phyloP scores from a whole-genome alignment of 306 rosid species.

The Benincasa hispida region DNA sequence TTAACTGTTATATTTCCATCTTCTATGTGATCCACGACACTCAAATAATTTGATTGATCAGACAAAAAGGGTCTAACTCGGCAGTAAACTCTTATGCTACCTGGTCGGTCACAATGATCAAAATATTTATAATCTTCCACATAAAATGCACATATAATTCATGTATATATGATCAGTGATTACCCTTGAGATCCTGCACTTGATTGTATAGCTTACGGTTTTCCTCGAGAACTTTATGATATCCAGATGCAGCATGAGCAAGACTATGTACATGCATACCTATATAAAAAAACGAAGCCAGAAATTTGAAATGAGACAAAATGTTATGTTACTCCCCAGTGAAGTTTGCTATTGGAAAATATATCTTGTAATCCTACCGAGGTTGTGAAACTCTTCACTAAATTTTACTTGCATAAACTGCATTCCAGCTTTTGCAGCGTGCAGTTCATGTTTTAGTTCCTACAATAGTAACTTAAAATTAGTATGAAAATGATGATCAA shows the following conservation, averaged over 20 bases:
- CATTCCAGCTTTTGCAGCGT: slow-evolving; percentile 69
- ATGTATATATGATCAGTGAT: slow-evolving; percentile 9
- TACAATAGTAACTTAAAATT: slow-evolving; percentile 13
- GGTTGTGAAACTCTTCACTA: slow-evolving; percentile 71
- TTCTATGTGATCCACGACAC: slow-evolving; percentile 67
- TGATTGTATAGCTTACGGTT: slow-evolving; percentile 85
- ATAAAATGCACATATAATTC: background rate
- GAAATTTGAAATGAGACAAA: slow-evolving; percentile 8
- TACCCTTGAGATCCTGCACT: slow-evolving; percentile 97
- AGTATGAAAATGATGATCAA: slow-evolving; percentile 8
- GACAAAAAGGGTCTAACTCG: slow-evolving; percentile 90
- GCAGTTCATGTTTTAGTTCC: slow-evolving; percentile 66
- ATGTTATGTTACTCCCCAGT: background rate
- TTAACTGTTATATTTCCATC: slow-evolving; percentile 69
- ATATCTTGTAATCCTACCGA: slow-evolving; percentile 36
- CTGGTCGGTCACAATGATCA: slow-evolving; percentile 29
- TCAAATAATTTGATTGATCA: slow-evolving; percentile 35
- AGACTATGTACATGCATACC: slow-evolving; percentile 67
- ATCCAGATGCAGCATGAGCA: slow-evolving; percentile 91
- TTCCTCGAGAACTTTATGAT: slow-evolving; percentile 87
- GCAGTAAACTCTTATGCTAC: slow-evolving; percentile 95
- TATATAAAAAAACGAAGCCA: slow-evolving; percentile 12
- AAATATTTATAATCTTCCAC: background rate
- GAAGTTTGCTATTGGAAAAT: background rate
- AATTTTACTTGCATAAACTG: slow-evolving; percentile 78